Evolutionary conservation across 352 stramenopile species (phyloP), one percentile per base, ranked within the genome.

Genomic region (Globisporangium radiosum): DNA sequence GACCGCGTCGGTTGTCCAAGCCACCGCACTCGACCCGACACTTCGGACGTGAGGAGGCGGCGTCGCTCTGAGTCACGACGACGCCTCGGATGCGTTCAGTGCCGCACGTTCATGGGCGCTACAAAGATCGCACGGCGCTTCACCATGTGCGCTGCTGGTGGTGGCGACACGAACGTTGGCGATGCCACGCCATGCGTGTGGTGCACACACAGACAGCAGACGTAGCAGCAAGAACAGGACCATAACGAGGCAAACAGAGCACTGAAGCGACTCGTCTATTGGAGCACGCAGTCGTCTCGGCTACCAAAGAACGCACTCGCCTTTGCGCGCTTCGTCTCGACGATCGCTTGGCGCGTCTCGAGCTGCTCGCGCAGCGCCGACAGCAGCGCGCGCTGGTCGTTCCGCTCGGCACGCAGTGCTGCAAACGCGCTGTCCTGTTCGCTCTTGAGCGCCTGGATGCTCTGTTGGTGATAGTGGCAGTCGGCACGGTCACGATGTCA

Each of bases 351-450:
- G 48, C 85, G 78, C 9, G 75, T 59, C 37, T 86, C 70, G 40
- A 88, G 52, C 38, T 78, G 70, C n/a, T 88, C 75, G 3, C 69
- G 79, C 17, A 92, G 63, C 44, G 72, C 65, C 38, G 64, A 64
- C 37, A 88, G 55, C 19, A 75, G 47, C n/a, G 70, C 66, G 50
- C 72, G 75, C 54, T 81, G 79, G 11, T 87, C 76, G 37, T 71
- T 73, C 42, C 88, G 40, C 6, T 90, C 62, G 17, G 65, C 63
- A 38, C 79, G 70, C n/a, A 92, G 57, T 13, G 55, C 67, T 37
- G 54, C 62, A 4, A 86, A 50, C 38, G 88, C 72, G 7, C 81
- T 64, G 53, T 90, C 81, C 57, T 90, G 79, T 53, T 87, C 57
- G 11, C 64, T 70, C 60, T 85, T 88, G 48, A 88, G 53, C 3